These are phyloP conservation scores for Dictyostelium purpureum DNA, from an alignment of 78 protist species.

Conservation along the genomic window DNA sequence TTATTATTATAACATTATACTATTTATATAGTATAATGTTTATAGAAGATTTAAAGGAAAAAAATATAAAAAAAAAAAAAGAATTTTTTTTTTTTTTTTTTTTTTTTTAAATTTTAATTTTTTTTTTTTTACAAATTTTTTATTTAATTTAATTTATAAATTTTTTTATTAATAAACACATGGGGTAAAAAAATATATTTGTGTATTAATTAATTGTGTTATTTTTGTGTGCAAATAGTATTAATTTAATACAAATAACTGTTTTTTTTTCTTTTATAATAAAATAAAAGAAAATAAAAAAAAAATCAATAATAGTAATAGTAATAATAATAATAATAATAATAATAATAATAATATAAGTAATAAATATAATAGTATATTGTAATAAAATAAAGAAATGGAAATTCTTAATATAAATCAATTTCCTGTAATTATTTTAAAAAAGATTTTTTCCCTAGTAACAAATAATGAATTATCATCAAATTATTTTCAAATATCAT, in stretches of 20 bases:
- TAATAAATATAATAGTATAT: no score
- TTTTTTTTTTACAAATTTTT: background rate
- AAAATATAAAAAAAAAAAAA: background rate
- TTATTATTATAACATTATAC: no score
- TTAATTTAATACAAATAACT: background rate
- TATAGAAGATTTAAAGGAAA: background rate
- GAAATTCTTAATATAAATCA: slow-evolving; percentile 29
- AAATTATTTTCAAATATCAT: slow-evolving; percentile 37
- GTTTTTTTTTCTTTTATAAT: background rate
- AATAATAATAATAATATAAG: background rate
- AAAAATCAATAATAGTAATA: background rate
- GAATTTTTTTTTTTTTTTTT: background rate
- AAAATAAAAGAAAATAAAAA: background rate
- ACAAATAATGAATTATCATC: slow-evolving; percentile 3
- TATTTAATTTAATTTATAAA: background rate
- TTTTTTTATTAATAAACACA: background rate
- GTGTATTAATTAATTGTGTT: background rate
- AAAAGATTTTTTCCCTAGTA: slow-evolving; percentile 17
- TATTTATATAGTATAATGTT: background rate
- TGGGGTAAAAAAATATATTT: no score
- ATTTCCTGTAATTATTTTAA: slow-evolving; percentile 50
- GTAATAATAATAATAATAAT: background rate
- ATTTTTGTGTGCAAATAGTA: background rate
- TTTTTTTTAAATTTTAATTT: background rate
- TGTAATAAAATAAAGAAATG: background rate